Base-by-base conservation (phyloP, 208 protist genomes). In the Jaenimonas drosophilae region DNA sequence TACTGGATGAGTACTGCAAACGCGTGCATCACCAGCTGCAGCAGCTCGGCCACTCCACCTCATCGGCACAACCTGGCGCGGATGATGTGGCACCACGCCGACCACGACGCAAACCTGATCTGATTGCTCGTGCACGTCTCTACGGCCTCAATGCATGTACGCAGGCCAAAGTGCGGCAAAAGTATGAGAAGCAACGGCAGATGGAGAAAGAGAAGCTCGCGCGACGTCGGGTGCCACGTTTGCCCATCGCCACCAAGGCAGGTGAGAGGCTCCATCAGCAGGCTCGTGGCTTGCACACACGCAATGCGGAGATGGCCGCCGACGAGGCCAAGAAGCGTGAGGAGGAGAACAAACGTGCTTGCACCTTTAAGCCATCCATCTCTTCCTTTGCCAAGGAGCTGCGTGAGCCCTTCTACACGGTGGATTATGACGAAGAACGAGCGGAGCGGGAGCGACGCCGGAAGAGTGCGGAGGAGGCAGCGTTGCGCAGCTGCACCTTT, bases 301-400 rank as follows among this genome's bases (percentile, higher is more conserved):
- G 39, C 12, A 17, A 44, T 11, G 55, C 53, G 45, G 17, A 33
- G 30, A 17, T 58, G 47, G 59, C 50, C 41, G 46, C 50, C 16
- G 48, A 71, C 46, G 40, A 50, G 21, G 42, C n/a, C 24, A 34
- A 62, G 47, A 21, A 28, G 20, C 11, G 23, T 27, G 41, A 16
- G 33, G 49, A 42, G 21, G 49, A 65, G 47, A 41, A 60, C 30
- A 61, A 59, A 16, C 53, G 69, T 47, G 56, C 49, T 48, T 71
- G 58, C 42, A 76, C 68, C 27, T 91, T 91, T 49, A 49, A 59
- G 37, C 82, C 82, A 7, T 54, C 58, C 43, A 74, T 91, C 31
- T 80, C 82, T 5, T 21, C 30, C 6, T 61, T 70, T 31, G 69
- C 82, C 3, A 53, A 60, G 37, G 59, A 77, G 6, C 70, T 70